Base-by-base conservation (phyloP, 2,329 filamentous ascomycete species). In the Tolypocladium paradoxum region DNA sequence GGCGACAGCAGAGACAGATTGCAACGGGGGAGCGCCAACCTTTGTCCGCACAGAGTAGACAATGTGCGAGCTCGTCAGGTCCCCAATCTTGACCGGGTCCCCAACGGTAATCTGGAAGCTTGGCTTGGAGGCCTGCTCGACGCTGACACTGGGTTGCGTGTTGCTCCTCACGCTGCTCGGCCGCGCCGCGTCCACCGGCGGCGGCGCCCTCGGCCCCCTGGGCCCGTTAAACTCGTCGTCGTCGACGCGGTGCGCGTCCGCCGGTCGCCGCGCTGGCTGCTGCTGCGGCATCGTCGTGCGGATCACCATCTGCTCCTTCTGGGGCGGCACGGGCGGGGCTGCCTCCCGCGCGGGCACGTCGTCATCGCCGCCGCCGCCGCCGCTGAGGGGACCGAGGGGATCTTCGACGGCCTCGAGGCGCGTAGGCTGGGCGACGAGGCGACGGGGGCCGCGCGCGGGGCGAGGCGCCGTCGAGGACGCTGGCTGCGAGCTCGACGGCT, bases 21-120 rank as follows among this genome's bases (percentile, higher is more conserved):
- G 35, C 12, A 18, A 7, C 11, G 20, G 8, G 12, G 14, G 5
- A 24, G 37, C 6, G 50, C 61, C 56, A 77, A 93, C 89, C 83
- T 87, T 93, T 54, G 93, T 99, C 64, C 88, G 82, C 58, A 99
- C 93, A 62, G 90, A 90, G 72, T 99, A 99, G 48, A 97, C 93
- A 58, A 96, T 99, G 70, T 99, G 93, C 58, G 91, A 96, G 69
- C 88, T 96, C 9, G 93, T 96, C 68, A 97, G 71, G 70, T 97
- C 93, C 55, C 93, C 93, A 60, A 99, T 92, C 74, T 97, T 99
- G 72, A 96, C 91, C 53, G 93, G 93, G 71, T 99, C 93, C 54
- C 93, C 93, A 24, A 99, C 93, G 3, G 80, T 84, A 63, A 99
- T 97, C 49, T 88, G 76, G 70, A 97, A 99, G 43, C 76, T 87